Evolutionary conservation across 2,329 filamentous ascomycete species (phyloP), one percentile per base, ranked within the genome.

Genomic region (Juglanconis oblonga): DNA sequence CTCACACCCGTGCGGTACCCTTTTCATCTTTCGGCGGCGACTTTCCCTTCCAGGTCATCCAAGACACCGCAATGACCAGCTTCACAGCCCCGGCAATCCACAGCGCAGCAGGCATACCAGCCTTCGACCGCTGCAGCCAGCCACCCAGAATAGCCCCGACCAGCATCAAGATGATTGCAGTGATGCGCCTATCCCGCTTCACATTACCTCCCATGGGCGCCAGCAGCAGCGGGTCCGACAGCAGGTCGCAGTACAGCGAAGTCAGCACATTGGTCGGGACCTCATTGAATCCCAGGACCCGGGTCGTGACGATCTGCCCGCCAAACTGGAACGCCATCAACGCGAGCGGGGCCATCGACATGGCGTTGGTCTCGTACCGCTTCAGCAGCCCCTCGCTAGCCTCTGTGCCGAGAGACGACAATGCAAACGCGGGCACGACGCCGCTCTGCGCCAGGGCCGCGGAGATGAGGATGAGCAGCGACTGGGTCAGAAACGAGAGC

Each of bases 221-320:
- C n/a, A 83, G 71, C 10, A 84, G 71, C 53, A 75, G 67, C 10
- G 77, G 77, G 66, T 85, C 82, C 50, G 79, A 80, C 63, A 82
- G 76, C 42, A 84, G 63, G 63, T 84, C 82, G 67, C 79, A 82
- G 62, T 83, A 81, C 6, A 82, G 70, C 54, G 76, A 81, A 3
- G 82, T 85, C 61, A 85, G 69, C 14, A 85, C 82, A 56, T 80
- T 82, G 1, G 82, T 82, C 2, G 82, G 82, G 57, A 85, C 75
- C 68, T 84, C 82, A 64, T 79, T 78, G 64, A 80, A 79, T 5
- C 81, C 81, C 33, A 85, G 71, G 4, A 79, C 70, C 44, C 82
- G 74, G 32, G 76, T 79, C 44, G 77, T 79, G 33, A 82, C 81
- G 64, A 84, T 84, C 69, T 84, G 81, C 49, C 82, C 81, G 6